Base-by-base conservation (phyloP, 2,329 filamentous ascomycete species). In the Onygenales sp. region DNA sequence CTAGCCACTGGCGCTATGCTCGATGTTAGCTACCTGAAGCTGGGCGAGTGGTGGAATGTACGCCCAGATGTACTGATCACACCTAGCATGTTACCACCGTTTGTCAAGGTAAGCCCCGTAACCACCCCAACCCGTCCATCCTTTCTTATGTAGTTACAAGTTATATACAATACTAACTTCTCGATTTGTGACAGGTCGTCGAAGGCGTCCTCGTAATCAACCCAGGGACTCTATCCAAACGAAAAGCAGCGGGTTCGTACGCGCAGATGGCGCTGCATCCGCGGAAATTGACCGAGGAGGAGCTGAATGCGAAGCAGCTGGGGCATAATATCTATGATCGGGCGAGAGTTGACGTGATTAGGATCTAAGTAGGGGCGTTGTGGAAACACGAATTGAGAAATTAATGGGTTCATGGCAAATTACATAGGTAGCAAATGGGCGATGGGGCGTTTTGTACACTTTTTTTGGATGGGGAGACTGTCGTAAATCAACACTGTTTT, bases 171-270 rank as follows among this genome's bases (percentile, higher is more conserved):
- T 27, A 13, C 13, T 33, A 40, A 42, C 21, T 40, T 14, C 31
- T 10, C 17, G 4, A 11, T 47, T 47, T 8, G 10, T 44, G 13
- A 1, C 60, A 95, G 90, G 89, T 96, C 42, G 84, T 97, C 9
- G 88, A 96, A 64, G 88, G 86, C 60, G 90, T 96, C 0, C 71
- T 97, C 6, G 83, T 90, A 10, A 86, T 98, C 63, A 98, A 98
- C 67, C 92, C 93, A 0, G 92, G 93, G 4, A 85, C 83, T 49
- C 73, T 95, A 36, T 93, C 89, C 13, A 96, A 95, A 71, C 83
- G 87, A 53, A 84, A 83, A 55, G 90, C 85, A 1, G 79, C 91
- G 0, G 93, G 93, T 5, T 95, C 90, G 0, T 97, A 86, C 67
- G 88, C 89, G 1, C 83, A 85, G 49, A 80, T 98, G 77, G 82